phyloP scores from a whole-genome alignment of 1,284 basidiomycete genomes.

The Moesziomyces sp. region DNA sequence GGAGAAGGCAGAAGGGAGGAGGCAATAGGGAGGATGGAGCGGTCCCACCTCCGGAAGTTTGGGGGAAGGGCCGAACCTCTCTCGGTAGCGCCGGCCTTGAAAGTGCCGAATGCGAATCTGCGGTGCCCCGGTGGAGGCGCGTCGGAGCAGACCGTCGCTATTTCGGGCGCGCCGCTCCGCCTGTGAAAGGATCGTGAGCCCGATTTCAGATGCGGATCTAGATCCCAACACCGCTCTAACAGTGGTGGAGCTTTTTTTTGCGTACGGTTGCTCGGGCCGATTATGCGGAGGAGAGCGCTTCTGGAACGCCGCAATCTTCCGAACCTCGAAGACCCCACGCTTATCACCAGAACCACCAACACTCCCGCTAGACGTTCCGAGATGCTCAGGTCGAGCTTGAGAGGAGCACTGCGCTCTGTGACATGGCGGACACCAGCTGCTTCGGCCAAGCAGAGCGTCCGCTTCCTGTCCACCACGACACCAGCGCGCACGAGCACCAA shows the following conservation, averaged over 20 bases:
- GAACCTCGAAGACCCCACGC: not conserved
- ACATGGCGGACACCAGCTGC: not conserved
- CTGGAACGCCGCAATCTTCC: not conserved
- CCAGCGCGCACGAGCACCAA: not conserved
- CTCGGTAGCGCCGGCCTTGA: too few species aligned
- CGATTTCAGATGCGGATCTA: too few species aligned
- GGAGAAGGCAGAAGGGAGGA: too few species aligned
- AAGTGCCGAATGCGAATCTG: too few species aligned
- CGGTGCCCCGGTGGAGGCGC: too few species aligned
- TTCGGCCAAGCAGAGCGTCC: not conserved
- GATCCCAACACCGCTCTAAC: conserved; percentile 9
- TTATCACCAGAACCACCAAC: not conserved
- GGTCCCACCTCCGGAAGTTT: too few species aligned
- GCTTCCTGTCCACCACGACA: conserved; percentile 21
- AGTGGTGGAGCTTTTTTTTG: not conserved
- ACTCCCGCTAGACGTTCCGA: not conserved
- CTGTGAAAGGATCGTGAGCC: too few species aligned
- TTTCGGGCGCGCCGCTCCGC: too few species aligned
- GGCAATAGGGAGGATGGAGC: too few species aligned
- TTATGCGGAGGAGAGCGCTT: conserved; percentile 10
- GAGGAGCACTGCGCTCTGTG: not conserved
- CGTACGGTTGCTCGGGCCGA: conserved; percentile 34
- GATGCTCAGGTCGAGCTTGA: conserved; percentile 9
- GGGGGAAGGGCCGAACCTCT: too few species aligned
- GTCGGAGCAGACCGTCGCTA: too few species aligned